Base-by-base conservation (phyloP, 495 filamentous ascomycete genomes). In the Hamigera avellanea region DNA sequence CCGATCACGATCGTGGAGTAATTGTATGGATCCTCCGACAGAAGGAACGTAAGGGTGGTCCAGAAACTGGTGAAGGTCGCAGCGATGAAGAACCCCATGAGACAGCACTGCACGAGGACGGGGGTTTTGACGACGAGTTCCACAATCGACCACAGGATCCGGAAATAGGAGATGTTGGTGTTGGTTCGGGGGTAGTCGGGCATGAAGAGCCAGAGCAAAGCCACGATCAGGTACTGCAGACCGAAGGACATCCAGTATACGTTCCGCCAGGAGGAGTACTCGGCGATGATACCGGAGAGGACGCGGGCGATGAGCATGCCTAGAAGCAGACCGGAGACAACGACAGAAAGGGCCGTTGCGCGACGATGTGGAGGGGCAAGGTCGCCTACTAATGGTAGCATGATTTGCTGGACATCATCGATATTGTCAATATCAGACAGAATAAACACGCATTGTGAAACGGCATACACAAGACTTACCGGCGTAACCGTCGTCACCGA, bases 301-400 rank as follows among this genome's bases (percentile, higher is more conserved):
- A 89, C 60, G 4, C 85, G 76, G 6, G 85, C 85, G 28, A 89
- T 62, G 0, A 93, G 72, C 32, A 91, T 67, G 12, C 84, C 84
- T 2, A 88, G 69, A 3, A 84, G 65, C 0, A 88, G 61, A n/a
- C 83, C 85, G 0, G 83, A 85, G 19, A 80, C 75, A 8, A 89
- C 80, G 45, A 88, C 72, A 13, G 80, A 79, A 46, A 71, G 54
- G 14, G 79, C 79, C 6, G 72, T 72, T 9, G 81, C 80, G 6
- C 81, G 74, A 19, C 77, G 74, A 16, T 75, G 56, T 2, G 73
- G 66, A 0, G 85, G 84, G 0, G 83, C 82, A 17, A 89, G 76
- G 49, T 89, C 83, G 14, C 83, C 83, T 3, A 88, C 83, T 0
- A 93, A 61, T 0, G 85, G 85, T 13, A 93, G 78, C 80, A 89